phyloP scores from a whole-genome alignment of 2,329 filamentous ascomycete species.

The Botrytis byssoidea region DNA sequence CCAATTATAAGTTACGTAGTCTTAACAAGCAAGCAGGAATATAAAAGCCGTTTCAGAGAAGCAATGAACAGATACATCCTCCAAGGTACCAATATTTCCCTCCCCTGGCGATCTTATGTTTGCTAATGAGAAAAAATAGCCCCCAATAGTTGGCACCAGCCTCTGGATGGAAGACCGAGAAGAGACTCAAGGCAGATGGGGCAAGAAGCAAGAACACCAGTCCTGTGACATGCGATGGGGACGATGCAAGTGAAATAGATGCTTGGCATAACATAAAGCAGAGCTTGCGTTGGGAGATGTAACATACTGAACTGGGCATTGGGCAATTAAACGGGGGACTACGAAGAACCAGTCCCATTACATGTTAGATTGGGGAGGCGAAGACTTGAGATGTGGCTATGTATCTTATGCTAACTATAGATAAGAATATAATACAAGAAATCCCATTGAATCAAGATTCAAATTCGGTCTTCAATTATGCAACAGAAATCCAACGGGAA shows the following conservation, averaged over 20 bases:
- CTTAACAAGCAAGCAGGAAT: slow-evolving; percentile 51
- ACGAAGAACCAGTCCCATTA: not conserved
- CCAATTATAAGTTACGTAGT: not conserved
- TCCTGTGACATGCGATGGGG: not conserved
- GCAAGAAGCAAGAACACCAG: not conserved
- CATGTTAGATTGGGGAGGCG: not conserved
- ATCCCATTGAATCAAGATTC: not conserved
- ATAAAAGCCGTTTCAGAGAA: slow-evolving; percentile 92
- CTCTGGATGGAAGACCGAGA: slow-evolving; percentile 18
- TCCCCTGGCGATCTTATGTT: not conserved
- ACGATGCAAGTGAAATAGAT: not conserved
- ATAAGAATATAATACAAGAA: not conserved
- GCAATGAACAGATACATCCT: slow-evolving; percentile 84
- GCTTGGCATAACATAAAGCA: not conserved
- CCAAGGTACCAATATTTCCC: slow-evolving; percentile 30
- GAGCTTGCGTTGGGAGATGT: not conserved
- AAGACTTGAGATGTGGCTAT: not conserved
- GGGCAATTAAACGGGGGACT: not conserved
- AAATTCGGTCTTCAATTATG: not conserved
- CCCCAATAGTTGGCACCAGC: slow-evolving; percentile 29
- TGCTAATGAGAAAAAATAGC: slow-evolving; percentile 16
- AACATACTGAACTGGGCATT: not conserved
- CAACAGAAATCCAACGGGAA: not conserved
- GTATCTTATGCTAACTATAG: not conserved
- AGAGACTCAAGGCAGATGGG: slow-evolving; percentile 20